A percentile compares a stretch with the other conserved stretches of the same genome.
phyloP scores from a whole-genome alignment of 225 moss, liverwort and hornwort species.

The Antitrichia curtipendula region DNA sequence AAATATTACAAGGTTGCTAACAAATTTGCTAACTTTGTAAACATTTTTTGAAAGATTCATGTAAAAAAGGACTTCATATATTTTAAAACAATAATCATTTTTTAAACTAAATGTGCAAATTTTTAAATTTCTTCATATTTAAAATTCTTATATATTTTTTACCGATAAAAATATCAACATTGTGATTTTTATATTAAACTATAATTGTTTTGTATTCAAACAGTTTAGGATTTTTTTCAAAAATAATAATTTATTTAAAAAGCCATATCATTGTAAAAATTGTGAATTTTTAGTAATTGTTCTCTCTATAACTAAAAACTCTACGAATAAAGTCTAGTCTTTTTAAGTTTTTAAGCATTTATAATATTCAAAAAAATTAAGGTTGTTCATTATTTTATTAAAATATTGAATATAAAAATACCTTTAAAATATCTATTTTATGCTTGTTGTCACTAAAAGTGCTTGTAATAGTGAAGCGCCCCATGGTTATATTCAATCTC shows the following conservation, averaged over 20 bases:
- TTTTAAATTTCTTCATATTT: too few species aligned
- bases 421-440: too few species aligned
- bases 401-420: too few species aligned
- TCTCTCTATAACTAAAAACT: neutral
- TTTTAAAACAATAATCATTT: neutral
- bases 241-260: too few species aligned
- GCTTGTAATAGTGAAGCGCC: too few species aligned
- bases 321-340: neutral
- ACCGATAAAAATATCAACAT: neutral
- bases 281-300: neutral
- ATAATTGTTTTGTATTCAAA: neutral
- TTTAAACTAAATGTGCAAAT: neutral
- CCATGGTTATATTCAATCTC: too few species aligned
- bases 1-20: neutral
- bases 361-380: neutral
- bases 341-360: neutral
- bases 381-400: too few species aligned
- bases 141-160: neutral
- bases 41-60: neutral
- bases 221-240: accelerated
- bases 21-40: neutral
- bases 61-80: neutral
- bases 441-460: too few species aligned
- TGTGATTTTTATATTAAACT: neutral
- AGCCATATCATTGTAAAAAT: neutral